phyloP scores from a whole-genome alignment of 1,284 basidiomycete genomes.

The Sporisorium graminicola region DNA sequence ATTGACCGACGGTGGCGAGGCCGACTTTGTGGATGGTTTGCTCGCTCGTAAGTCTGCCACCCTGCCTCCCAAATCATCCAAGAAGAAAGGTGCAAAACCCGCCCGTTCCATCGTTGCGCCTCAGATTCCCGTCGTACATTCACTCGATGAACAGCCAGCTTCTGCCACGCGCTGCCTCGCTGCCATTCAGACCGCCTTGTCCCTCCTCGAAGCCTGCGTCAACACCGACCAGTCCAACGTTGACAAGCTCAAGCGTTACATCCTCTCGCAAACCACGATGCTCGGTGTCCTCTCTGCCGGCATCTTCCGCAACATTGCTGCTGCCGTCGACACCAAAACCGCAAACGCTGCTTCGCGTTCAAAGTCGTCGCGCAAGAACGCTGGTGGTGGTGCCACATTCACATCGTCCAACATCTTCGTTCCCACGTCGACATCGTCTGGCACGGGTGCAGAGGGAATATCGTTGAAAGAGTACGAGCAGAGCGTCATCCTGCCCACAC shows the following conservation, averaged over 20 bases:
- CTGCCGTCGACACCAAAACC: conserved; percentile 31
- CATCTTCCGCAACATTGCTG: conserved; percentile 45
- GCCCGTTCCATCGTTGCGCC: neutral
- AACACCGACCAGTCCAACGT: conserved; percentile 27
- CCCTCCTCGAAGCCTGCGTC: conserved; percentile 47
- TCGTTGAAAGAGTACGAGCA: conserved; percentile 39
- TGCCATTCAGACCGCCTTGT: conserved; percentile 32
- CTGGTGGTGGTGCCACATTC: neutral
- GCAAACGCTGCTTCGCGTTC: neutral
- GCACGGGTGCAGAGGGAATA: neutral
- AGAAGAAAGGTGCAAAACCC: conserved; percentile 36
- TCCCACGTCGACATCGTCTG: neutral
- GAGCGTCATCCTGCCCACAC: conserved; percentile 28
- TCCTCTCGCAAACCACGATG: conserved; percentile 48
- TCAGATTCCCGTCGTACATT: conserved; percentile 13
- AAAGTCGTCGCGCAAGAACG: conserved; percentile 30
- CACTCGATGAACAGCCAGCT: conserved; percentile 36
- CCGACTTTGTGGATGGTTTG: conserved; percentile 48
- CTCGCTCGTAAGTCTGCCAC: conserved; percentile 16
- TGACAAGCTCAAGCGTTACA: conserved; percentile 49
- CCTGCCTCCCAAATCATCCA: conserved; percentile 18
- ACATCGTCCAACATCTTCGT: conserved; percentile 42
- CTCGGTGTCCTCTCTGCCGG: conserved; percentile 50
- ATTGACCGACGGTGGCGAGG: conserved; percentile 53
- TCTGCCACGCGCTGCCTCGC: conserved; percentile 37